Evolutionary conservation across 208 protist genomes (phyloP), one percentile per base, ranked within the genome.

Genomic region (Crithidia fasciculata): DNA sequence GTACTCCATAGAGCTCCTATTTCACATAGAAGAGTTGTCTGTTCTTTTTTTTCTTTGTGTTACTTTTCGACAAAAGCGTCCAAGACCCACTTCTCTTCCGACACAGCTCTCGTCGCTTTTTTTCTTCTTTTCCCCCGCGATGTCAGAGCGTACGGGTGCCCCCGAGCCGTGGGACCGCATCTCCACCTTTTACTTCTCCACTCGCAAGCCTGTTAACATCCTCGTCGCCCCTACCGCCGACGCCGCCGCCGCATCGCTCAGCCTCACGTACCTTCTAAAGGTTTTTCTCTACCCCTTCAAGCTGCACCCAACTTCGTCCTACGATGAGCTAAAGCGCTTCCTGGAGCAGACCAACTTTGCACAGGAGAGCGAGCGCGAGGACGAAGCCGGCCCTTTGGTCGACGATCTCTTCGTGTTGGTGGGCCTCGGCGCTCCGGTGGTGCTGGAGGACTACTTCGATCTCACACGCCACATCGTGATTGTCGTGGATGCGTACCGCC

Each of bases 371-470:
- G 80, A 86, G 39, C 60, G 78, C 9, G 53, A 73, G 3, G 72
- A 74, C 2, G 80, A 83, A 10, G 65, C 18, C 43, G 52, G 62
- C 16, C 66, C 73, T 4, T 54, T 74, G 28, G 45, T 78, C 16
- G 80, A 81, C 18, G 92, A 96, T 69, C 77, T 94, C 28, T 96
- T 93, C 69, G 19, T 96, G 8, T 82, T 96, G 16, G 74, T 96
- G 41, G 92, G 92, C 49, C 79, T 95, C 40, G 92, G 92, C 16
- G 89, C 80, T 2, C 64, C 88, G 0, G 71, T 95, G 5, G 54
- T 69, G 37, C 74, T 96, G 12, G 40, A 55, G 10, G 68, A 85
- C 18, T 89, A 87, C 64, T 96, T 96, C 68, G 81, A 94, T 56
- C 73, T 90, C 8, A 19, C 76, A 8, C 80, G 86, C 16, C 88